A percentile compares a stretch with the other conserved stretches of the same genome.
phyloP scores from a whole-genome alignment of 352 stramenopile species.

The Pythium rishiriense region DNA sequence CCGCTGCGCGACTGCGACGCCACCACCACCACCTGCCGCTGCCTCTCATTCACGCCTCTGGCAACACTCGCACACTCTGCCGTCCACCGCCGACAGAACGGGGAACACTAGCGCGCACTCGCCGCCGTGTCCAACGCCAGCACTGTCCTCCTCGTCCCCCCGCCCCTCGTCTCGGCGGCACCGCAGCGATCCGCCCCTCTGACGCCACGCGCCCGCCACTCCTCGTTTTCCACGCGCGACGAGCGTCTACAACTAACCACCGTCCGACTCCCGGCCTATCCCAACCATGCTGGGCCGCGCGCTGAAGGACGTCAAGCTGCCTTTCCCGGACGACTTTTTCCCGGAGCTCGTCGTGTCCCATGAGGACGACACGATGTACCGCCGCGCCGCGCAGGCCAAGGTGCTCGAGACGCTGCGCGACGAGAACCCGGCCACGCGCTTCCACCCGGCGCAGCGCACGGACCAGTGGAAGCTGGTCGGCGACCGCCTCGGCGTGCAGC shows the following conservation, averaged over 20 bases:
- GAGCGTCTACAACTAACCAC: slow-evolving; percentile 3
- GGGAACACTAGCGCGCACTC: too few relatives aligned
- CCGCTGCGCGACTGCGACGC: not conserved
- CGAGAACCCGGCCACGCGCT: slow-evolving; percentile 45
- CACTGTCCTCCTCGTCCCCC: too few relatives aligned
- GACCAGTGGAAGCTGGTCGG: slow-evolving; percentile 65
- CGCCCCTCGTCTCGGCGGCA: not conserved
- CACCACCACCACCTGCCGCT: not conserved
- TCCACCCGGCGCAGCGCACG: slow-evolving; percentile 50
- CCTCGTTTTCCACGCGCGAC: too few relatives aligned
- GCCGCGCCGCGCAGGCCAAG: slow-evolving; percentile 35
- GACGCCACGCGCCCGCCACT: too few relatives aligned
- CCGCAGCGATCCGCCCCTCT: not conserved
- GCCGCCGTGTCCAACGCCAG: not conserved
- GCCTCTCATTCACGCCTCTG: not conserved
- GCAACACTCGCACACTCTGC: not conserved
- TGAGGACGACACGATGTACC: slow-evolving; percentile 34
- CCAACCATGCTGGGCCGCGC: slow-evolving; percentile 50
- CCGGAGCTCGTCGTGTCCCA: slow-evolving; percentile 40
- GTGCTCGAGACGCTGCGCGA: slow-evolving; percentile 43
- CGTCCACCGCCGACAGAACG: too few relatives aligned
- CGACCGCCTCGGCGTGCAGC: slow-evolving; percentile 47
- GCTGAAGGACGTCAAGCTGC: slow-evolving; percentile 63
- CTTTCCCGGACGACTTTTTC: slow-evolving; percentile 72
- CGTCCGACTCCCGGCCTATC: not conserved